phyloP scores from a whole-genome alignment of 1,284 basidiomycete species.

The Tremellales sp. region DNA sequence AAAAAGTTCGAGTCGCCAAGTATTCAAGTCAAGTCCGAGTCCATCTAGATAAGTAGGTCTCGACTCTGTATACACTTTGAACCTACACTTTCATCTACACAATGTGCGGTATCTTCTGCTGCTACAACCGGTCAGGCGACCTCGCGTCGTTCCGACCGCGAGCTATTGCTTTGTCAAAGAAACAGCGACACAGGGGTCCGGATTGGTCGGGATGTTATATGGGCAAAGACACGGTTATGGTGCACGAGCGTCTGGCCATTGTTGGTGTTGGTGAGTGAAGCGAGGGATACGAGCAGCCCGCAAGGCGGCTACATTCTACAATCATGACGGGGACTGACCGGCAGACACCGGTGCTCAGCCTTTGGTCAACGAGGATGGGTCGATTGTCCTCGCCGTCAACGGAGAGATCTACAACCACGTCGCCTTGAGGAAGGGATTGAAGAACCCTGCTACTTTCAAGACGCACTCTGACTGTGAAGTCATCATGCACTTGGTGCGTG shows the following conservation, averaged over 20 bases:
- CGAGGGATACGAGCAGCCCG: no score
- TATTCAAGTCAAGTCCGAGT: no score
- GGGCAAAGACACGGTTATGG: slow-evolving; percentile 72
- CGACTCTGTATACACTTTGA: neutral
- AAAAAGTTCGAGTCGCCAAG: no score
- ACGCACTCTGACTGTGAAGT: slow-evolving; percentile 99
- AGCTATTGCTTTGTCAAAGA: slow-evolving; percentile 80
- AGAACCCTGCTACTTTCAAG: slow-evolving; percentile 73
- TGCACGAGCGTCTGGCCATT: slow-evolving; percentile 90
- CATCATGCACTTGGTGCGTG: slow-evolving; percentile 80
- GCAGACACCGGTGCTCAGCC: slow-evolving; percentile 96
- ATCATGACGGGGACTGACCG: no score
- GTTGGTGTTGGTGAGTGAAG: slow-evolving; percentile 95
- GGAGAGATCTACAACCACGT: slow-evolving; percentile 99
- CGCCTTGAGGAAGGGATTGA: slow-evolving; percentile 68
- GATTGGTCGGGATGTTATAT: slow-evolving; percentile 95
- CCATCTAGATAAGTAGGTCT: no score
- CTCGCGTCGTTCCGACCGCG: slow-evolving; percentile 64
- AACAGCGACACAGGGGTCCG: slow-evolving; percentile 85
- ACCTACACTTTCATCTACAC: slow-evolving; percentile 7
- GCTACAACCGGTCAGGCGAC: slow-evolving; percentile 71
- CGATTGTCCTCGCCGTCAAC: slow-evolving; percentile 86
- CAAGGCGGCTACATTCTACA: no score
- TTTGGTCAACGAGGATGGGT: slow-evolving; percentile 79
- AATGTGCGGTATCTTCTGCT: slow-evolving; percentile 89